Evolutionary conservation across 169 alveolate genomes (phyloP).

Genomic region (Cystoisospora suis): DNA sequence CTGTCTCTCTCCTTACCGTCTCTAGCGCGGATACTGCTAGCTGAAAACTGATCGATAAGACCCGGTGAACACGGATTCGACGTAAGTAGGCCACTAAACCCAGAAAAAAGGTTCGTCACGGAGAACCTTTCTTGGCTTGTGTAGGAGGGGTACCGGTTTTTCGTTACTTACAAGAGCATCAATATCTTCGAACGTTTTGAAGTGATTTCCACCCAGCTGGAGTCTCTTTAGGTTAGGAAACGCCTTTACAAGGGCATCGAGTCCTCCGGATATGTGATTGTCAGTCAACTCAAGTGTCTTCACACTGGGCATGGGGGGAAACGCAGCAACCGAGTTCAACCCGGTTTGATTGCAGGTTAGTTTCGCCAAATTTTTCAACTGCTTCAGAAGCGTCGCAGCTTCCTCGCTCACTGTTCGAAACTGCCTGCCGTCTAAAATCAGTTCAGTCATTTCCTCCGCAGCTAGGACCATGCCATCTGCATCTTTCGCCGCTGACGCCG

Average conservation of each 20-base stretch:
- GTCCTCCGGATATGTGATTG: slow-evolving; percentile 80
- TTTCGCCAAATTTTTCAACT: slow-evolving; percentile 78
- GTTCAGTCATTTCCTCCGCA: slow-evolving; percentile 75
- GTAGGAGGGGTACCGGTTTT: background rate
- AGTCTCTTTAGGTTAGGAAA: slow-evolving; percentile 85
- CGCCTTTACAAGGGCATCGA: slow-evolving; percentile 76
- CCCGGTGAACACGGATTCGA: too few species aligned
- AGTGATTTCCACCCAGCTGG: slow-evolving; percentile 88
- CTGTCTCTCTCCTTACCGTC: too few species aligned
- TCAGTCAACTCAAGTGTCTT: slow-evolving; percentile 87
- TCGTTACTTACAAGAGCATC: slow-evolving; percentile 69
- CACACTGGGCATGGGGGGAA: slow-evolving; percentile 83
- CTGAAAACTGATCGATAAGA: too few species aligned
- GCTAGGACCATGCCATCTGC: slow-evolving; percentile 63
- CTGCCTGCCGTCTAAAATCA: slow-evolving; percentile 86
- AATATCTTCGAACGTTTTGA: slow-evolving; percentile 80
- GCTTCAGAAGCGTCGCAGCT: slow-evolving; percentile 81
- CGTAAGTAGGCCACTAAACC: too few species aligned
- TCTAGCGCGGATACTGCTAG: too few species aligned
- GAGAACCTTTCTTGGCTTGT: background rate
- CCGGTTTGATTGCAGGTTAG: slow-evolving; percentile 89
- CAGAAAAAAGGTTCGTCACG: background rate
- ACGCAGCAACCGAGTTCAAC: slow-evolving; percentile 77
- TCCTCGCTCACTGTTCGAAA: slow-evolving; percentile 74
- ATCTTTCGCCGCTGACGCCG: background rate